Percentiles rank a stretch among this genome's conserved stretches.
Evolutionary conservation across 2,329 filamentous ascomycete species (phyloP).

Genomic region (Calonectria honghensis): DNA sequence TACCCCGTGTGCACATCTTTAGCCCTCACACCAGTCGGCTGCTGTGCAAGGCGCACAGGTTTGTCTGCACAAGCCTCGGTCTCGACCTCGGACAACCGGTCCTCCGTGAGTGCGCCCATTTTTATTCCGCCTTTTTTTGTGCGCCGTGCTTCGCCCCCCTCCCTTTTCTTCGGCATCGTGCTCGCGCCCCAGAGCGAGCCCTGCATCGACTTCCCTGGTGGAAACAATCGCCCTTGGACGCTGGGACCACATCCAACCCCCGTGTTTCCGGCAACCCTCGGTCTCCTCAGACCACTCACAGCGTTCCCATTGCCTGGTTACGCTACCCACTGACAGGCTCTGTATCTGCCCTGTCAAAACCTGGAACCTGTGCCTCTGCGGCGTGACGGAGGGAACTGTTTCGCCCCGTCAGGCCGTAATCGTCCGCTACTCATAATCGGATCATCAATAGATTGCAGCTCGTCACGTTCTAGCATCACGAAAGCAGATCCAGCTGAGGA

Average conservation of each 20-base stretch:
- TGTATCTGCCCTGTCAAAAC: constrained; percentile 25
- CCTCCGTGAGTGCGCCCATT: constrained; percentile 11
- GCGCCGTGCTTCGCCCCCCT: constrained; percentile 13
- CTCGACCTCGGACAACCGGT: constrained; percentile 28
- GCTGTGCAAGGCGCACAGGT: constrained; percentile 10
- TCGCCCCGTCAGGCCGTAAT: constrained; percentile 12
- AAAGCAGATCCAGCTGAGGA: constrained; percentile 8
- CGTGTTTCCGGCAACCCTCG: constrained; percentile 24
- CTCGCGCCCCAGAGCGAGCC: constrained; percentile 24
- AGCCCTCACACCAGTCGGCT: neutral
- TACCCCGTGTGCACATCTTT: constrained; percentile 25
- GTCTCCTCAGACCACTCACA: constrained; percentile 30
- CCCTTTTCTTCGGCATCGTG: constrained; percentile 14
- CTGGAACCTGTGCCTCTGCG: constrained; percentile 17
- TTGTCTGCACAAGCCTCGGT: constrained; percentile 24
- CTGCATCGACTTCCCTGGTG: constrained; percentile 23
- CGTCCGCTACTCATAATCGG: constrained; percentile 13
- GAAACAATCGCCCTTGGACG: constrained; percentile 10
- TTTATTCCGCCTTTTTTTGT: constrained; percentile 6
- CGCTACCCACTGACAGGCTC: neutral
- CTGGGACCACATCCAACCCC: constrained; percentile 25
- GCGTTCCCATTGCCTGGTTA: constrained; percentile 27
- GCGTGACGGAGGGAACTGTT: constrained; percentile 4
- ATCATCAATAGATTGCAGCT: constrained; percentile 21
- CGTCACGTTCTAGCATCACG: constrained; percentile 25